Evolutionary conservation across 371 early-diverging fungal species (phyloP), one percentile per base, ranked within the genome.

Genomic region (Syncephalastrum monosporum): DNA sequence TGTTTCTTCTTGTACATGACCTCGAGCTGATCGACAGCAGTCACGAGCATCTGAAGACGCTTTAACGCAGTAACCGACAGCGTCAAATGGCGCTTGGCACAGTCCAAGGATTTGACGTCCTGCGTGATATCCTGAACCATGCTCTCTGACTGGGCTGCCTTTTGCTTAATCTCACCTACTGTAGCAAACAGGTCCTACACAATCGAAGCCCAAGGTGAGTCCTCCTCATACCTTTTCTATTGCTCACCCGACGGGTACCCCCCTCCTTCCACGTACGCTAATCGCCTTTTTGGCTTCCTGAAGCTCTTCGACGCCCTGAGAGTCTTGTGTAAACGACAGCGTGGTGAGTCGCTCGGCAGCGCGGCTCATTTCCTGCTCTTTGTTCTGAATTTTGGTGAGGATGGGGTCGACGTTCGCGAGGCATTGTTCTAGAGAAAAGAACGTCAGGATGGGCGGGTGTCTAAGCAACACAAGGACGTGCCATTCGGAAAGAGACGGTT

Each of bases 71-170:
- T 89, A 8, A 94, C 91, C 1, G 95, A 84, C 21, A 72, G 68
- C 1, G 91, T 89, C 57, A 98, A 73, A 61, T 97, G 94, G 46
- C 89, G 82, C 65, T 98, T 98, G 47, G 96, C 94, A 60, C 85
- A 88, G 71, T 98, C 98, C 17, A 98, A 75, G 4, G 90, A 82
- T 69, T 94, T 95, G 58, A 98, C 96, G 58, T 98, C 98, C 59
- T 88, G 85, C 10, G 98, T 97, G 47, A 98, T 96, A 53, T 95
- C 95, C 47, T 89, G 87, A 0, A 97, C 97, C 85, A 88, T 90
- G 4, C 83, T 75, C 60, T 96, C 96, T 0, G 96, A 90, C 47
- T 88, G 85, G 0, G 85, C 71, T 21, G 95, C 93, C 68, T 93
- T 93, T 43, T 76, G 72, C 56, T 91, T 89, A 64, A 98, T 96